phyloP scores from a whole-genome alignment of 495 filamentous ascomycete species.

The Lineolata rhizophorae region DNA sequence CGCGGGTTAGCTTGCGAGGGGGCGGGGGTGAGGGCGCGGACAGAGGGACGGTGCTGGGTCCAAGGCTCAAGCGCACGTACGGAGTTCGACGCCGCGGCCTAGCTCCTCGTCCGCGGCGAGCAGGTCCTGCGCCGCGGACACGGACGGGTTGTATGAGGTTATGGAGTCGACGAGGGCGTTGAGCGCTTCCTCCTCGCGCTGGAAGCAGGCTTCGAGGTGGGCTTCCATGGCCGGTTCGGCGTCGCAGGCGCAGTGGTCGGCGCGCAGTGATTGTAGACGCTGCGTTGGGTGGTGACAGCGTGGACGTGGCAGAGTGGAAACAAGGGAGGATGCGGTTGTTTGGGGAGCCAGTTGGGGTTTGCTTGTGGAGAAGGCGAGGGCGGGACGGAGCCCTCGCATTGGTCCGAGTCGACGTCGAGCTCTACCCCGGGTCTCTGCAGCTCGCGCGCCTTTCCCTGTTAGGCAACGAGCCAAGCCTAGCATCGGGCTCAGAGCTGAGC shows the following conservation, averaged over 20 bases:
- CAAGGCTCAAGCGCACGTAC: constrained; percentile 21
- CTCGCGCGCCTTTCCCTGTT: no score
- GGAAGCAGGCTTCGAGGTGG: constrained; percentile 35
- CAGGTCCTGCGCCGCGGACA: constrained; percentile 37
- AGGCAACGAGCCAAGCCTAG: no score
- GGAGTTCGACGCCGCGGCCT: constrained; percentile 30
- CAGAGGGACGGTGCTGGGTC: constrained; percentile 5
- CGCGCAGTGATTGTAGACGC: no score
- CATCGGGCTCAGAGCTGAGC: no score
- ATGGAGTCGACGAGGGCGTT: constrained; percentile 50
- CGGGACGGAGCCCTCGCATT: no score
- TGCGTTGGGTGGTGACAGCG: neutral
- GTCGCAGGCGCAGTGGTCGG: no score
- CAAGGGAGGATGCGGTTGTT: no score
- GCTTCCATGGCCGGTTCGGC: constrained; percentile 34
- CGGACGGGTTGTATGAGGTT: constrained; percentile 52
- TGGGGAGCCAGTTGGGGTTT: no score
- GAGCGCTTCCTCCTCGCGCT: constrained; percentile 45
- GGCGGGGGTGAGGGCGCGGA: neutral
- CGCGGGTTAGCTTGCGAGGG: constrained; percentile 2
- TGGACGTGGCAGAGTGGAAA: no score
- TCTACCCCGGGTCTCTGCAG: no score
- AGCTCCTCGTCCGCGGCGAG: constrained; percentile 46
- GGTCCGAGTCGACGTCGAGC: no score
- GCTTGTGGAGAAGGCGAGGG: no score